Percentiles rank a stretch among this genome's conserved stretches.
phyloP scores from a whole-genome alignment of 2,329 filamentous ascomycete species.

The Chaetomium olivaceum region DNA sequence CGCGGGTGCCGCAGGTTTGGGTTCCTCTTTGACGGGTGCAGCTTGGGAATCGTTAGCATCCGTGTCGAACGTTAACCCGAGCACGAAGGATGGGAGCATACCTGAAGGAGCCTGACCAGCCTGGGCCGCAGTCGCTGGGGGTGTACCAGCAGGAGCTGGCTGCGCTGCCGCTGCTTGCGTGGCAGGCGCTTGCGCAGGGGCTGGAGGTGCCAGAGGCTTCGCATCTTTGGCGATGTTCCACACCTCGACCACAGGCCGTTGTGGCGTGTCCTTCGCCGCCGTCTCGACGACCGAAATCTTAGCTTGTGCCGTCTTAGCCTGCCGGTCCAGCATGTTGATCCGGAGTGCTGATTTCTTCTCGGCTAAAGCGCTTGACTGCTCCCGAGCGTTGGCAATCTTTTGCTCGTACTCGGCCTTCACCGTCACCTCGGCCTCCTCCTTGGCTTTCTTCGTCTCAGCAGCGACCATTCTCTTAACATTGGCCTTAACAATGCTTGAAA shows the following conservation, averaged over 20 bases:
- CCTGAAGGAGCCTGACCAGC: conserved; percentile 19
- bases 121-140: conserved; percentile 4
- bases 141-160: conserved; percentile 1
- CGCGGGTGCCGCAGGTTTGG: conserved; percentile 17
- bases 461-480: conserved; percentile 73
- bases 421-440: conserved; percentile 52
- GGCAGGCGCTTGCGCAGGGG: conserved; percentile 14
- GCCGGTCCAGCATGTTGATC: conserved; percentile 77
- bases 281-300: conserved; percentile 79
- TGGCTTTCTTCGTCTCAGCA: conserved; percentile 61
- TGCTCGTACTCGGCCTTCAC: conserved; percentile 53
- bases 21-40: conserved; percentile 16
- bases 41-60: conserved; percentile 10
- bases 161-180: neutral
- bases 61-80: neutral
- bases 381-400: conserved; percentile 55
- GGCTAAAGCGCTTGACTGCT: conserved; percentile 52
- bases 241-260: conserved; percentile 80
- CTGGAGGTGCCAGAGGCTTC: conserved; percentile 42
- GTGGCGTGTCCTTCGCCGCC: conserved; percentile 81
- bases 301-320: conserved; percentile 61
- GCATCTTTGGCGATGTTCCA: conserved; percentile 77
- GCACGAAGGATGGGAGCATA: conserved; percentile 8
- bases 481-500: conserved; percentile 58
- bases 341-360: conserved; percentile 73